Percentiles rank a stretch among this genome's conserved stretches.
Conservation (phyloP, 768 basidiomycete species). For the Lactifluus hygrophoroides region DNA sequence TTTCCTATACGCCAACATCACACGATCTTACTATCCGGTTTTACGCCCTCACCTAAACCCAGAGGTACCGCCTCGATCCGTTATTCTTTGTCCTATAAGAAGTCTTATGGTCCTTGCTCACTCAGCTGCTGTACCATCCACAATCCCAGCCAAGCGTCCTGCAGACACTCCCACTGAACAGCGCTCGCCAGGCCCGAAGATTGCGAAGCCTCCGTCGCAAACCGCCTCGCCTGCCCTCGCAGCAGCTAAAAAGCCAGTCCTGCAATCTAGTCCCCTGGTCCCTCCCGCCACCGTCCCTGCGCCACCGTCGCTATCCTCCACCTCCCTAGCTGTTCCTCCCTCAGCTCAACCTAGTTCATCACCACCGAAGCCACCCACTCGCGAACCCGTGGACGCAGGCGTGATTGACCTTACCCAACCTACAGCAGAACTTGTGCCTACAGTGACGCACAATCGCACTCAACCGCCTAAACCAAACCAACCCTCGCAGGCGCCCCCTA, state of each 20-base stretch:
- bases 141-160: conserved; percentile 18
- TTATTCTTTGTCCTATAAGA: not conserved
- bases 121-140: conserved; percentile 4
- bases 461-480: not conserved
- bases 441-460: not conserved
- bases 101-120: not conserved
- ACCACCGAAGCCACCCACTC: conserved; percentile 8
- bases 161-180: conserved; percentile 13
- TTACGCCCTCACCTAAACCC: conserved; percentile 14
- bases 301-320: not conserved
- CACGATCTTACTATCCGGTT: conserved; percentile 16
- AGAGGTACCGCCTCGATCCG: conserved; percentile 10
- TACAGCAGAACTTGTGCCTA: conserved; percentile 1
- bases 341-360: not conserved
- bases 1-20: conserved; percentile 11
- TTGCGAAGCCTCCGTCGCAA: conserved; percentile 8
- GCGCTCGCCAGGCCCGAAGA: conserved; percentile 17
- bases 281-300: conserved; percentile 4
- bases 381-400: not conserved
- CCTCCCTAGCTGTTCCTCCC: not conserved
- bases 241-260: conserved; percentile 5
- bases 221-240: conserved; percentile 13
- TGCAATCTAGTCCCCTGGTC: conserved; percentile 15
- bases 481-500: not conserved
- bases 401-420: conserved; percentile 14